Base-by-base conservation (phyloP, 441 rosid genomes). In the Flueggea neowawraea region DNA sequence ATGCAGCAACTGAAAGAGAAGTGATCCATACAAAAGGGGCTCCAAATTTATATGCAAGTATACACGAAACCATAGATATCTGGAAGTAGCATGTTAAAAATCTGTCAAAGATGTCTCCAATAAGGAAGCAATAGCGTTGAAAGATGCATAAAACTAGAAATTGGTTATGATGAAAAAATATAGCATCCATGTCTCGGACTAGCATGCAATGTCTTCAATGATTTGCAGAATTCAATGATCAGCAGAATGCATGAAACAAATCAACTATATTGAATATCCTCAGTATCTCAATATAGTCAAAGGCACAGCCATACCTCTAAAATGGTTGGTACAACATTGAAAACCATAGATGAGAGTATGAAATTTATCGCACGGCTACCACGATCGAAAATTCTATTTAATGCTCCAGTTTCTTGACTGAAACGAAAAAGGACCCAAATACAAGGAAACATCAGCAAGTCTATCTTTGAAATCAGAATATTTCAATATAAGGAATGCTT, bases 321-420 rank as follows among this genome's bases (percentile, higher is more conserved):
- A 62, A 91, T 61, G n/a, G 97, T 91, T 22, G 99, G 96, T 17
- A 84, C 91, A 60, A 89, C 81, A 73, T 89, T 94, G 90, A 91
- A 87, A 60, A 94, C 87, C 94, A 84, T 82, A 57, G 99, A 74
- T 0, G 97, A 87, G 62, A 95, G 90, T 39, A 95, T 86, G 52
- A 90, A 87, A 75, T 89, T 95, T 31, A 95, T 86, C 10, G 89
- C 99, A 6, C 94, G 85, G 81, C 97, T 89, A 63, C 99, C 97
- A 57, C 92, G 96, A 69, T 95, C 99, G 16, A 91, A 91, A 60
- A 82, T 80, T 78, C 97, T 82, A 72, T 75, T 89, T 69, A 95
- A 68, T 17, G 87, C 99, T 33, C 99, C 96, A 12, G 97, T 91
- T 81, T 95, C 95, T 71, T 97, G 91, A 68, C 98, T 95, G 80